Evolutionary conservation across 2,329 filamentous ascomycete genomes (phyloP), one percentile per base, ranked within the genome.

Genomic region (Aspergillus phoenicis): DNA sequence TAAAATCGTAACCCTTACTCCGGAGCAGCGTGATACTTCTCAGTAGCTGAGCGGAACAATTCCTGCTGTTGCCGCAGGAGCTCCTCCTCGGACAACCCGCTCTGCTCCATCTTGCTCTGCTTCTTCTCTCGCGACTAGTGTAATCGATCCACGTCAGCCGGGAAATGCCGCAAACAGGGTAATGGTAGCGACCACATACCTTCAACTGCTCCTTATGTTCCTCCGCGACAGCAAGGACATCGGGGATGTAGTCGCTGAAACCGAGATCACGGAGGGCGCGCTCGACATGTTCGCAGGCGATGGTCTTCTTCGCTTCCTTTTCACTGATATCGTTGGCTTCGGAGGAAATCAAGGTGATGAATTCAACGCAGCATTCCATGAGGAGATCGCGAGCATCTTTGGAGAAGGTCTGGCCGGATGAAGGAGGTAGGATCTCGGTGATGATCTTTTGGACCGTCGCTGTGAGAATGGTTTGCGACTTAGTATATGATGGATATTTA

Each of bases 291-390:
- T 99, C 95, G 77, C 92, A 96, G 11, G 94, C 94, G 70, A 99
- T 99, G 4, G 95, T 99, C 85, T 99, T 99, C 83, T 99, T 99
- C 53, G 93, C 92, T 73, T 99, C 95, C 78, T 97, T 97, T 77
- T 99, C 95, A 11, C 93, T 96, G 66, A 99, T 99, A 71, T 99
- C 95, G 78, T 99, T 99, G 64, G 95, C 95, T 81, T 99, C 94
- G 52, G 92, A 96, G n/a, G 93, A 97, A 69, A 99, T 91, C 71
- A 99, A 87, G 17, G 95, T 98, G 77, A 99, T 97, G 78, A 99
- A 99, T 78, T 99, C 95, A 72, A 99, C 94, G 73, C 95, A 99
- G 81, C 95, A 98, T 81, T 98, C 95, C 71, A 99, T 99, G 56
- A 99, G 84, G 2, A 98, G 84, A 73, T 99, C 95, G 62, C 95